Percentiles rank a stretch among this genome's conserved stretches.
Conservation (phyloP, 192 early-diverging fungal genomes). For the Umbelopsis isabellina region DNA sequence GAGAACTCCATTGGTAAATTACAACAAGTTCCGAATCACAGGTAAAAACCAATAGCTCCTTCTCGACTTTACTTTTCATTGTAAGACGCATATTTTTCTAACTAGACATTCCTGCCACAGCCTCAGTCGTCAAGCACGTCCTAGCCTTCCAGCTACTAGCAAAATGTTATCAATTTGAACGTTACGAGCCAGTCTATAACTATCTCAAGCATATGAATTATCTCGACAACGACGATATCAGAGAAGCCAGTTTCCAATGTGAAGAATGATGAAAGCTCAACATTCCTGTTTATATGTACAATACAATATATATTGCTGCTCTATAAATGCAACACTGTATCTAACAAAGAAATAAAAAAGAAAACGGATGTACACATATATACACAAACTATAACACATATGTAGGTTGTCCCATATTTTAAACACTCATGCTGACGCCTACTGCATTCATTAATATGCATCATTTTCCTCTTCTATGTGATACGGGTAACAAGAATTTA, state of each 20-base stretch:
- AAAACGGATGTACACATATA: no score
- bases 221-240: conserved; percentile 34
- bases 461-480: neutral
- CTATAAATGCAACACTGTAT: neutral
- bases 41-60: conserved; percentile 33
- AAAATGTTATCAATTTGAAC: conserved; percentile 48
- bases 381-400: no score
- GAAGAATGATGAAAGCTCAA: conserved; percentile 25
- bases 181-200: conserved; percentile 41
- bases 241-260: conserved; percentile 33
- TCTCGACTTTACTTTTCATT: neutral
- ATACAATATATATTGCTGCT: neutral
- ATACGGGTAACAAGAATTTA: neutral
- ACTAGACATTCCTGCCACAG: conserved; percentile 14
- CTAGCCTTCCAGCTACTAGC: conserved; percentile 56
- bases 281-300: neutral
- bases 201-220: conserved; percentile 30
- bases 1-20: conserved; percentile 50
- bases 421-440: no score
- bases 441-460: neutral
- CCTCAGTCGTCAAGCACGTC: conserved; percentile 56
- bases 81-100: neutral
- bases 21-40: conserved; percentile 59
- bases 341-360: neutral
- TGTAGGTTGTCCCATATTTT: no score